phyloP scores from a whole-genome alignment of 371 early-diverging fungal species.

The Mortierella sp. region DNA sequence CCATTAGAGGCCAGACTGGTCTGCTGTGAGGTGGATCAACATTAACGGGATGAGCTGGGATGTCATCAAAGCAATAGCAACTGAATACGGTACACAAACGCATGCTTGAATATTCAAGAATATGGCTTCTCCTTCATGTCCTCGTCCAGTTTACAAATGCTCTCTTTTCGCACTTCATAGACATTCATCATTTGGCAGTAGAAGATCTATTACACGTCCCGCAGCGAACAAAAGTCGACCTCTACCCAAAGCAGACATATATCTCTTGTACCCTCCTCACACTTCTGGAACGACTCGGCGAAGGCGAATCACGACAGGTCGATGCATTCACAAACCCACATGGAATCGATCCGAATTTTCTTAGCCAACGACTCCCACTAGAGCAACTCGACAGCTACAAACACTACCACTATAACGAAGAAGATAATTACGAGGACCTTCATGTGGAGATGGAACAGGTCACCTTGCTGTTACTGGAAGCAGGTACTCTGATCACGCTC shows the following conservation, averaged over 20 bases:
- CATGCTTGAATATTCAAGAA: neutral
- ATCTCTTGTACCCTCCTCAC: conserved; percentile 53
- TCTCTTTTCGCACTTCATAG: neutral
- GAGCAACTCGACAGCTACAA: conserved; percentile 40
- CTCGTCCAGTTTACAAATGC: neutral
- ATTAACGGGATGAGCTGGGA: conserved; percentile 65
- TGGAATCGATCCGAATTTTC: conserved; percentile 32
- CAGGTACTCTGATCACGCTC: conserved; percentile 58
- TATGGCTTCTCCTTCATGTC: neutral
- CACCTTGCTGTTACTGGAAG: conserved; percentile 38
- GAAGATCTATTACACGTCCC: conserved; percentile 63
- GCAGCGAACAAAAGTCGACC: conserved; percentile 60
- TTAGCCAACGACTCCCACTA: conserved; percentile 35
- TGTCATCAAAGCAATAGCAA: conserved; percentile 60
- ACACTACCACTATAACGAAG: conserved; percentile 21
- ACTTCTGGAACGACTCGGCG: conserved; percentile 33
- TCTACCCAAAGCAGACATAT: conserved; percentile 54
- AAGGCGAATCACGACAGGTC: conserved; percentile 28
- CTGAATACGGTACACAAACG: conserved; percentile 45
- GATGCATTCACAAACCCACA: conserved; percentile 24
- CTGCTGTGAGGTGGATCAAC: conserved; percentile 64
- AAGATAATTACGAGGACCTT: conserved; percentile 11
- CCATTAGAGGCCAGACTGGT: conserved; percentile 57
- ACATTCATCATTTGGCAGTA: conserved; percentile 62
- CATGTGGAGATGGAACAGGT: conserved; percentile 53